Evolutionary conservation across 306 rosid genomes (phyloP), one percentile per base, ranked within the genome.

Genomic region (Sechiopsis laciniata): DNA sequence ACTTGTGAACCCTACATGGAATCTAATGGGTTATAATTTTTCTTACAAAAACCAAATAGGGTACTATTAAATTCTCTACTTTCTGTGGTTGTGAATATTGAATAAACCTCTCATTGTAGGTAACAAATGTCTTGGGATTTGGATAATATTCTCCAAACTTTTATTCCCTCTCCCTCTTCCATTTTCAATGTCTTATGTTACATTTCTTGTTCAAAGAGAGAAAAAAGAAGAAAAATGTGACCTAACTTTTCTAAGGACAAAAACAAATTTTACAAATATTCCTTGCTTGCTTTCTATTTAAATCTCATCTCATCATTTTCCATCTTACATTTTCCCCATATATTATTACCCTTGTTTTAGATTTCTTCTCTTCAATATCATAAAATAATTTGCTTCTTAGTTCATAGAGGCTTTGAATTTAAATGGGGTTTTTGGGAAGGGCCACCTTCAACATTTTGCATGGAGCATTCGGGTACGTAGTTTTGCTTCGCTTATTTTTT

Each of bases 391-490:
- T 11, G 13, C 57, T 45, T 40, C 15, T 65, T 37, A 42, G 54
- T 53, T 42, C 51, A 4, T 63, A 46, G 46, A 46, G 37, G 0
- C 15, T 68, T 12, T 3, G 20, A 13, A 40, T 19, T 52, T 22
- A 68, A 22, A 68, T 68, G 58, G 57, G 73, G 14, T 21, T 46
- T 68, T 7, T 50, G 6, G 46, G 40, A 52, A 68, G 57, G 48
- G 40, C 74, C 74, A 15, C 22, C 59, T 15, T 70, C 9, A n/a
- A 70, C 40, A 3, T 70, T 52, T 14, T 70, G 48, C 74, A 50
- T 51, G 74, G 20, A 14, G 48, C 40, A 15, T 51, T 52, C 60
- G 74, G 74, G 74, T 70, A 70, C 74, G 46, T 50, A 58, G 3
- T 22, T 4, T 58, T 1, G 9, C 3, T 58, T 1, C 13, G n/a